A percentile compares a stretch with the other conserved stretches of the same genome.
Conservation (phyloP, 2,329 filamentous ascomycete genomes). For the Elsinoe australis region DNA sequence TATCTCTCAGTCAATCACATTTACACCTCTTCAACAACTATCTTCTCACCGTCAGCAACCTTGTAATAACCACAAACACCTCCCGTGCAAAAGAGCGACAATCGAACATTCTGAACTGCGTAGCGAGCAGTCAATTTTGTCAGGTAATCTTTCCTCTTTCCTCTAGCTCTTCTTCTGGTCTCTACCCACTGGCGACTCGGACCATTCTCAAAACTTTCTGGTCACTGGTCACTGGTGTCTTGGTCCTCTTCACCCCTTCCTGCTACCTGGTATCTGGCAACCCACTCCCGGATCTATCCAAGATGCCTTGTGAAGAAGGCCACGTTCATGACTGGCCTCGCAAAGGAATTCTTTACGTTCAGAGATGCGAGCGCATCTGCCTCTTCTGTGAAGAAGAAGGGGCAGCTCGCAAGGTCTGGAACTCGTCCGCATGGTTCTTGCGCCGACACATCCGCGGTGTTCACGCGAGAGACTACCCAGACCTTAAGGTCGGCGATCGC, state of each 20-base stretch:
- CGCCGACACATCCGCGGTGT: constrained; percentile 26
- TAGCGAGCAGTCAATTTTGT: no score
- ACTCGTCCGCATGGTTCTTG: constrained; percentile 27
- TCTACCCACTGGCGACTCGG: no score
- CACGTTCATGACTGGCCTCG: constrained; percentile 26
- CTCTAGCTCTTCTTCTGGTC: no score
- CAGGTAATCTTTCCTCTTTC: no score
- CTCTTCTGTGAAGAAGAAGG: constrained; percentile 23
- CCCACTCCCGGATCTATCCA: not conserved
- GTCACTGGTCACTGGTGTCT: no score
- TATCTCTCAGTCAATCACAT: no score
- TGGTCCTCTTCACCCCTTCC: not conserved
- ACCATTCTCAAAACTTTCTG: no score
- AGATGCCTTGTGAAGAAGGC: constrained; percentile 25
- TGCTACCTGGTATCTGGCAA: not conserved
- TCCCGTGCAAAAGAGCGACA: not conserved
- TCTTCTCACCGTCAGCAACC: not conserved
- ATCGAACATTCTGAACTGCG: not conserved
- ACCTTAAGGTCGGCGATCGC: constrained; percentile 20
- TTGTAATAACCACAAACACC: not conserved
- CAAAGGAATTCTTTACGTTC: constrained; percentile 23
- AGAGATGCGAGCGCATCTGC: constrained; percentile 26
- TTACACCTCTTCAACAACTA: not conserved
- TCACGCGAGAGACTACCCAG: constrained; percentile 22
- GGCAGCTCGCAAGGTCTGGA: constrained; percentile 21